These are phyloP conservation scores for Hypoxylon sp. DNA, from an alignment of 2,329 filamentous ascomycete genomes.

Conservation along the genomic window DNA sequence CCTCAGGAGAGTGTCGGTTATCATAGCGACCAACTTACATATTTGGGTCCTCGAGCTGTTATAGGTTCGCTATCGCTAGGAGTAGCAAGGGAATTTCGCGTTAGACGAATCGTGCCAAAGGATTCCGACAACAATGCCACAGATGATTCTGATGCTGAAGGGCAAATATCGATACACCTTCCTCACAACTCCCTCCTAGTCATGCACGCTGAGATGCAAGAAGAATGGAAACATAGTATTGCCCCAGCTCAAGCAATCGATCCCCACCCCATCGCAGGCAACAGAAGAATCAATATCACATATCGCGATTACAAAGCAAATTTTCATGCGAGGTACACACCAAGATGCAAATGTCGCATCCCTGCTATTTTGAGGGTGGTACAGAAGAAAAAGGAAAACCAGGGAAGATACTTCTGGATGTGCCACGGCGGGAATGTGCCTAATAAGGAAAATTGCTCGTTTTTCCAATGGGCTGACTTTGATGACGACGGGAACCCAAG, in stretches of 20 bases:
- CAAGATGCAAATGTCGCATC: conserved; percentile 81
- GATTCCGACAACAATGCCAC: conserved; percentile 61
- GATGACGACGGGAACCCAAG: conserved; percentile 87
- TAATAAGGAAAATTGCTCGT: conserved; percentile 78
- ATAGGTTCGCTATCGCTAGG: conserved; percentile 94
- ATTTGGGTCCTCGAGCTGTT: conserved; percentile 87
- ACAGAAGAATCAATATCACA: conserved; percentile 90
- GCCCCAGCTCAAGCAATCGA: conserved; percentile 81
- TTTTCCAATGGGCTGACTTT: conserved; percentile 90
- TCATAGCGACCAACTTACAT: conserved; percentile 93
- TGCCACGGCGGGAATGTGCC: conserved; percentile 83
- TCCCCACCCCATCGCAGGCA: conserved; percentile 86
- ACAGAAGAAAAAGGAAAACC: conserved; percentile 81
- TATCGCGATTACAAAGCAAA: conserved; percentile 87
- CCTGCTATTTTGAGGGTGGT: conserved; percentile 81
- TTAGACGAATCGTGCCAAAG: conserved; percentile 80
- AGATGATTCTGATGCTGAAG: conserved; percentile 74
- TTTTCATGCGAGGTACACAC: conserved; percentile 83
- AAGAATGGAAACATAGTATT: conserved; percentile 95
- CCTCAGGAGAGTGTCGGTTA: conserved; percentile 88
- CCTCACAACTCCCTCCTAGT: conserved; percentile 94
- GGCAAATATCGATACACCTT: conserved; percentile 92
- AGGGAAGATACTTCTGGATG: conserved; percentile 93
- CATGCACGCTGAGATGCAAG: conserved; percentile 99
- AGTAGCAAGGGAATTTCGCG: conserved; percentile 92